Evolutionary conservation across 2,329 filamentous ascomycete genomes (phyloP).

Genomic region (Pseudocercospora fuligena): DNA sequence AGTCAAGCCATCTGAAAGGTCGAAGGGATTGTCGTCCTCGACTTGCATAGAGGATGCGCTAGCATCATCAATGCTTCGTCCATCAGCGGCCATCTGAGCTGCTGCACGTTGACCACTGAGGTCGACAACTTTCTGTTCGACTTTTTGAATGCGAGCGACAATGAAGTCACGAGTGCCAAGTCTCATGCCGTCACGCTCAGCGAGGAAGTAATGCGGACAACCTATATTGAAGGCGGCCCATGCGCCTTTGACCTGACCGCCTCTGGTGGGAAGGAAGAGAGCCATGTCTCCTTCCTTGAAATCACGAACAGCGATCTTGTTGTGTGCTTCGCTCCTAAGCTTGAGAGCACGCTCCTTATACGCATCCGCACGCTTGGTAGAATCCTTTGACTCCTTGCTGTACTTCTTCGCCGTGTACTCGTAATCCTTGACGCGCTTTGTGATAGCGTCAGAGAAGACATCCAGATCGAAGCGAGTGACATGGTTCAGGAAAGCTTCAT

Average conservation of each 20-base stretch:
- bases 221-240: slow-evolving; percentile 99
- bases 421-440: slow-evolving; percentile 89
- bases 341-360: slow-evolving; percentile 87
- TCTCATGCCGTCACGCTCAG: slow-evolving; percentile 87
- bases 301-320: slow-evolving; percentile 93
- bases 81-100: slow-evolving; percentile 46
- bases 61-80: slow-evolving; percentile 53
- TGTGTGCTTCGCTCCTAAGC: slow-evolving; percentile 82
- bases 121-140: slow-evolving; percentile 93
- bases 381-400: slow-evolving; percentile 79
- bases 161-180: slow-evolving; percentile 89
- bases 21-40: slow-evolving; percentile 96
- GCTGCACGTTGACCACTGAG: slow-evolving; percentile 63
- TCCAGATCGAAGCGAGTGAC: slow-evolving; percentile 83
- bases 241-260: slow-evolving; percentile 82
- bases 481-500: slow-evolving; percentile 72
- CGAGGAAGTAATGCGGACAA: slow-evolving; percentile 94
- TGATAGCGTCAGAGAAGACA: slow-evolving; percentile 79
- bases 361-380: slow-evolving; percentile 40
- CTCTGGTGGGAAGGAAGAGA: slow-evolving; percentile 89
- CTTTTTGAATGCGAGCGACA: slow-evolving; percentile 87
- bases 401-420: slow-evolving; percentile 93
- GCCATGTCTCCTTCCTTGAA: slow-evolving; percentile 98
- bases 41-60: slow-evolving; percentile 57
- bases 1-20: slow-evolving; percentile 88